Evolutionary conservation across 2,329 filamentous ascomycete genomes (phyloP), one percentile per base, ranked within the genome.

Genomic region (Xylariaceae sp.): DNA sequence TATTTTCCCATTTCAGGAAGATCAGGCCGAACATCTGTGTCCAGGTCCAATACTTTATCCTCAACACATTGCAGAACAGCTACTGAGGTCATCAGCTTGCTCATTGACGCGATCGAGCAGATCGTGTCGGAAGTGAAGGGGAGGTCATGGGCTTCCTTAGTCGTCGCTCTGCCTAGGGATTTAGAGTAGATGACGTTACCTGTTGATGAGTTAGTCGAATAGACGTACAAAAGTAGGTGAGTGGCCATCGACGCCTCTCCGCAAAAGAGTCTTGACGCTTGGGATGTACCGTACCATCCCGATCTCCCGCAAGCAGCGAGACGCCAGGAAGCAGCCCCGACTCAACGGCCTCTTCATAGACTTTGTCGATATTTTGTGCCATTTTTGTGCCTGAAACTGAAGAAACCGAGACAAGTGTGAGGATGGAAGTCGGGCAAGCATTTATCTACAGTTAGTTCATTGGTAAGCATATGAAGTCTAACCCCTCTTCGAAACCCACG

Each of bases 1-100:
- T 81, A 77, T 1, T 67, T 66, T 0, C 73, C 73, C 0, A 86
- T 72, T 29, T 81, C 80, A 0, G 82, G 83, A 1, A 79, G 69
- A 2, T 81, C 47, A 0, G 62, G 40, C 0, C 74, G 71, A 0
- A 85, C 62, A 50, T 83, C 77, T 2, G 75, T 76, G 7, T 77
- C 74, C 0, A 85, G 70, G 1, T 65, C 65, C 0, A 85, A 63
- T 0, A 79, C 66, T 0, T 80, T 81, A 6, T 78, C 73, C 37
- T 86, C 82, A 1, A 85, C 80, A 44, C 79, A 77, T 54, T 84
- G 80, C n/a, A 86, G 64, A 1, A 76, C 76, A 2, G 81, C 78
- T 49, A 86, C 76, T 1, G 77, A 75, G 2, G 82, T 77, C 50
- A 83, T 58, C 2, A 86, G 67, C 56, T 79, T 79, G 21, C 71